Evolutionary conservation across 2,329 filamentous ascomycete species (phyloP).

Genomic region (Aureobasidium leucospermi): DNA sequence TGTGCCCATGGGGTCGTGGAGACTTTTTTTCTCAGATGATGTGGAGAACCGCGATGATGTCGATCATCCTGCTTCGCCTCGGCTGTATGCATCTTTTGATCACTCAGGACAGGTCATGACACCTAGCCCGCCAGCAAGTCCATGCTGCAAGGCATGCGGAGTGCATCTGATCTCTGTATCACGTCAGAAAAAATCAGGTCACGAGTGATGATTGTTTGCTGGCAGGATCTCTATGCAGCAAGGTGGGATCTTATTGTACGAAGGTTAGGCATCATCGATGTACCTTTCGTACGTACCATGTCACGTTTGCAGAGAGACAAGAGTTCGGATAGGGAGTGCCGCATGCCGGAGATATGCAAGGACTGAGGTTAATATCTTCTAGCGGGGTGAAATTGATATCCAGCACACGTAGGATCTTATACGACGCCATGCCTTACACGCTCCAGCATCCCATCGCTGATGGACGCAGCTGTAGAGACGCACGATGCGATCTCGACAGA

Average conservation of each 20-base stretch:
- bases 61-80: not conserved
- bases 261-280: not conserved
- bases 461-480: too few relatives aligned
- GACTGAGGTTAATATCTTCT: not conserved
- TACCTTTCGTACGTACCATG: slow-evolving; percentile 10
- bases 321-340: not conserved
- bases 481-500: too few relatives aligned
- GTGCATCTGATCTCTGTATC: not conserved
- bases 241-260: not conserved
- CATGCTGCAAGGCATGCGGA: not conserved
- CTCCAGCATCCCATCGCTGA: too few relatives aligned
- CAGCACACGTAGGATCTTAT: not conserved
- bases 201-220: not conserved
- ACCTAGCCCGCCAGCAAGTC: not conserved
- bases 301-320: not conserved
- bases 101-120: not conserved
- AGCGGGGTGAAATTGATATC: not conserved
- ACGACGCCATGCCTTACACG: too few relatives aligned
- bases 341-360: slow-evolving; percentile 5
- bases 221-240: not conserved
- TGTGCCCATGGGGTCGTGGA: slow-evolving; percentile 2
- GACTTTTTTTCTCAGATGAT: not conserved
- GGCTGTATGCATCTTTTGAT: slow-evolving; percentile 5
- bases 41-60: not conserved
- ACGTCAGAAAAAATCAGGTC: not conserved